Evolutionary conservation across 2,329 filamentous ascomycete genomes (phyloP), one percentile per base, ranked within the genome.

Genomic region (Corinectria fuckeliana): DNA sequence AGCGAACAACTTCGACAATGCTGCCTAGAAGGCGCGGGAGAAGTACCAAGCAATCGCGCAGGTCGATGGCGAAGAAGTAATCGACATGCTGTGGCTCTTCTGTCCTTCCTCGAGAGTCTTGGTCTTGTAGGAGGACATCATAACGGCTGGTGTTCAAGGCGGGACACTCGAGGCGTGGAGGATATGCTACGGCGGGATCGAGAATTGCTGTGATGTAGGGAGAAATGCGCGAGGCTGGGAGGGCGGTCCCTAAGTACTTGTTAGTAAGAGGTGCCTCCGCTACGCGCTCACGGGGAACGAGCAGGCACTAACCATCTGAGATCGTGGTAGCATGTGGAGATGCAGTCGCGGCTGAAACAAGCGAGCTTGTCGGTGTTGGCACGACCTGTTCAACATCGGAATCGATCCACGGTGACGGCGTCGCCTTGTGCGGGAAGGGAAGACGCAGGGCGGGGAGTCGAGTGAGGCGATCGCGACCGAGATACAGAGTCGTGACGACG

Each of bases 61-160:
- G 69, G 62, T 87, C 76, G 25, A 87, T 72, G 0, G 83, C 82
- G 58, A 87, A 85, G 69, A 82, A 82, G 67, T 81, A 85, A 2
- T 72, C 68, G 13, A 71, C 63, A 1, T 51, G 58, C 0, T 54
- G 26, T 1, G 32, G 6, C 7, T 48, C 32, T 2, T 45, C 20
- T 13, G 9, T n/a, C 1, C 3, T 38, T 2, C 7, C 13, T 16
- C 26, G 23, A 0, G 1, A 14, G 16, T 53, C 23, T 11, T 47
- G 28, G 6, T 45, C 0, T 13, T 39, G 18, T 26, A 60, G 56
- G 0, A 75, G 64, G 18, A 65, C 34, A 1, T 61, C 54, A 28
- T 76, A 72, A 51, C 70, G 48, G 7, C 53, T 32, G 3, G 42
- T 20, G 14, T 70, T 58, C 1, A 67, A 4, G 11, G 32, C 9